phyloP scores from a whole-genome alignment of 129 eudicot genomes.

The Tanacetum coccineum region DNA sequence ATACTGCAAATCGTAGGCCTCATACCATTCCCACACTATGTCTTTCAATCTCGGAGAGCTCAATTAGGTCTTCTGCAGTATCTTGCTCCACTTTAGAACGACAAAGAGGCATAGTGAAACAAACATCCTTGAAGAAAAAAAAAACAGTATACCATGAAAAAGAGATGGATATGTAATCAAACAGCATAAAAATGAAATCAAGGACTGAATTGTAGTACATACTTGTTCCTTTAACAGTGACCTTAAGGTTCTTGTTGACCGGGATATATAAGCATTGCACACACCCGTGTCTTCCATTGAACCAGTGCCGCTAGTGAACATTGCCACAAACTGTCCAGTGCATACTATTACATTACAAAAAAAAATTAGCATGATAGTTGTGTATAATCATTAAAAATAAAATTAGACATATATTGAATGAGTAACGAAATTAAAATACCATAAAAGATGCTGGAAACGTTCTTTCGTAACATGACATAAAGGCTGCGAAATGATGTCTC shows the following conservation, averaged over 20 bases:
- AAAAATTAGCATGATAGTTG: background rate
- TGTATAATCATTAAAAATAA: background rate
- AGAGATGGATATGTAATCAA: background rate
- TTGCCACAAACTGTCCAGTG: constrained; percentile 65
- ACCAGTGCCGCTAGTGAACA: constrained; percentile 21
- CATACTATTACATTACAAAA: constrained; percentile 53
- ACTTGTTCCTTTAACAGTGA: constrained; percentile 26
- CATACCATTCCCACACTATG: constrained; percentile 63
- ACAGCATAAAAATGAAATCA: background rate
- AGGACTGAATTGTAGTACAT: constrained; percentile 1
- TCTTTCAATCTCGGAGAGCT: constrained; percentile 77
- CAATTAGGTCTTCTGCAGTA: constrained; percentile 73
- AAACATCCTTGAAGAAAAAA: constrained; percentile 46
- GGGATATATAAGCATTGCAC: constrained; percentile 77
- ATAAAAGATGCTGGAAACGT: constrained; percentile 51
- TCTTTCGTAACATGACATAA: constrained; percentile 74
- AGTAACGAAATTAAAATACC: constrained; percentile 38
- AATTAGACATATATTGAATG: background rate
- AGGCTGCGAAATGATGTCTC: constrained; percentile 86
- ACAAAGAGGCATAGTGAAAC: constrained; percentile 80
- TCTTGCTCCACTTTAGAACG: constrained; percentile 67
- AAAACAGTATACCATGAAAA: background rate
- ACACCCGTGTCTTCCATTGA: constrained; percentile 31
- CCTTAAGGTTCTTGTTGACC: constrained; percentile 30
- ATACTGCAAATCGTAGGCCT: background rate